These are phyloP conservation scores for Hirsutella minnesotensis DNA, from an alignment of 2,329 filamentous ascomycete species.

Conservation along the genomic window DNA sequence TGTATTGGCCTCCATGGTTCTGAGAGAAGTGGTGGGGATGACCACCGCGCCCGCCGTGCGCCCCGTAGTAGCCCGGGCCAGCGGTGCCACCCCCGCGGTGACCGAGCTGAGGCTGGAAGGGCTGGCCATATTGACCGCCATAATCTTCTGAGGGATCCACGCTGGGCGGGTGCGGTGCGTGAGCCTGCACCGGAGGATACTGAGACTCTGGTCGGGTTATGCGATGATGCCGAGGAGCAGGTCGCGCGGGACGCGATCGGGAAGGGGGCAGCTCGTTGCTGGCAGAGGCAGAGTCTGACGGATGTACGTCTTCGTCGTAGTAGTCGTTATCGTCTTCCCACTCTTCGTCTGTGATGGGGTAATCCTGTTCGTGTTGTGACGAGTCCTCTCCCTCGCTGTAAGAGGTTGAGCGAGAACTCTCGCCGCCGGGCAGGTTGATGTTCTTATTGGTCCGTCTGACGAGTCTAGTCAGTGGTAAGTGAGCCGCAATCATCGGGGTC, in stretches of 20 bases:
- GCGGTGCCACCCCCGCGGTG: slow-evolving; percentile 14
- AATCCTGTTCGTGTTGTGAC: slow-evolving; percentile 18
- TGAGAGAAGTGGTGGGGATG: slow-evolving; percentile 29
- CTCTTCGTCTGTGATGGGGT: slow-evolving; percentile 23
- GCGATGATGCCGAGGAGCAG: slow-evolving; percentile 18
- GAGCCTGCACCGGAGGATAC: slow-evolving; percentile 21
- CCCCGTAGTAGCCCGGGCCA: slow-evolving; percentile 9
- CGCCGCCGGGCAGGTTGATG: slow-evolving; percentile 15
- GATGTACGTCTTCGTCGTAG: slow-evolving; percentile 38
- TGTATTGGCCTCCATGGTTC: slow-evolving; percentile 34
- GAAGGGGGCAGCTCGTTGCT: slow-evolving; percentile 20
- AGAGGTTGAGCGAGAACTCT: slow-evolving; percentile 19
- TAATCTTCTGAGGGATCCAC: slow-evolving; percentile 56
- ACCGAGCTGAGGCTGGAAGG: slow-evolving; percentile 9
- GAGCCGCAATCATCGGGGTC: slow-evolving; percentile 2
- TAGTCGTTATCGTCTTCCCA: slow-evolving; percentile 29
- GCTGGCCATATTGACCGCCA: slow-evolving; percentile 23
- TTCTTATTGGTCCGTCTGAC: slow-evolving; percentile 15
- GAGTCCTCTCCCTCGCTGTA: slow-evolving; percentile 27
- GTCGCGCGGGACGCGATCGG: slow-evolving; percentile 10
- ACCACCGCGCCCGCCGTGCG: slow-evolving; percentile 8
- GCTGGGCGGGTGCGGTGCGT: slow-evolving; percentile 41
- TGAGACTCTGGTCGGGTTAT: slow-evolving; percentile 23
- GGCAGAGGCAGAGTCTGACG: slow-evolving; percentile 46
- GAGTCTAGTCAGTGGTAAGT: slow-evolving; percentile 14